Base-by-base conservation (phyloP, 2,329 filamentous ascomycete genomes). In the Ambrosiella xylebori region DNA sequence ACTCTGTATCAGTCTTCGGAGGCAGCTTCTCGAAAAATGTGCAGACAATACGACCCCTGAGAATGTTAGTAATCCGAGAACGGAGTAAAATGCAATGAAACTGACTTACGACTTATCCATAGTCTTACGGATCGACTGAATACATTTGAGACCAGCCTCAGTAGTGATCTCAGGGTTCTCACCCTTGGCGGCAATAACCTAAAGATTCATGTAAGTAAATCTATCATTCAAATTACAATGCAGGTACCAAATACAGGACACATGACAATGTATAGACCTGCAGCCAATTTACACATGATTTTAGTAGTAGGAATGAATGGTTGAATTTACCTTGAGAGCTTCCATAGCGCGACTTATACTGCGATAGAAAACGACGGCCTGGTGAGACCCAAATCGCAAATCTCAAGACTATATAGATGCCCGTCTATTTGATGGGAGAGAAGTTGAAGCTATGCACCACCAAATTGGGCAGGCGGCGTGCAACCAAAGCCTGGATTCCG, bases 21-120 rank as follows among this genome's bases (percentile, higher is more conserved):
- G 85, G 81, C 13, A 94, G 78, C 19, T 77, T 76, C 65, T 90
- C 81, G 68, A 95, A 95, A 65, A 82, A 80, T 47, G 78, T 82
- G 56, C 86, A 81, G 65, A 95, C 85, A 7, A 77, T 76, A 52
- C 86, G 86, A 61, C 86, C 86, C 71, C 81, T 86, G 60, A 54
- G 19, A 55, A 56, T 27, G 62, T 66, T 60, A 67, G 64, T 65
- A 56, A 45, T 45, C 19, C 53, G 36, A 51, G n/a, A 57, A 44
- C 57, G 50, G n/a, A 40, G 17, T 45, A 40, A 47, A 56, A 49
- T 27, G 50, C 27, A 27, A 27, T 27, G 3, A 27, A 59, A 51
- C 50, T 35, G 9, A 15, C 79, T 65, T 76, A 91, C 87, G 78
- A 86, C 73, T 94, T 94, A 69, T 94, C 88, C 62, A 81, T 80